Evolutionary conservation across 441 rosid species (phyloP).

Genomic region (Arabidopsis hybrid): DNA sequence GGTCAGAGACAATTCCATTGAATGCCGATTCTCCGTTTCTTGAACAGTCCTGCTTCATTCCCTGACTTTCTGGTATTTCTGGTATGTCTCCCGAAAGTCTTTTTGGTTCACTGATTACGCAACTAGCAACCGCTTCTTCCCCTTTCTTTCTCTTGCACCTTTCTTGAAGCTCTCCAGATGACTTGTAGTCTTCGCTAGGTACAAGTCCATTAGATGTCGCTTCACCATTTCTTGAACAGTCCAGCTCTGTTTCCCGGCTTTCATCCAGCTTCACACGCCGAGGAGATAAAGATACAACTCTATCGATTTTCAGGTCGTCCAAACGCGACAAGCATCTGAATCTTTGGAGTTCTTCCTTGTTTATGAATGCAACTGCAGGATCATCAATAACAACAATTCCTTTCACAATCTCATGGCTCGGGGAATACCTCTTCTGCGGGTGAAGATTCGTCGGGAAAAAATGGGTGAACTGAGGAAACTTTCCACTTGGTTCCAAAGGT

Average conservation of each 20-base stretch:
- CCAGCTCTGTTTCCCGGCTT: conserved; percentile 41
- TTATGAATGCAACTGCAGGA: conserved; percentile 48
- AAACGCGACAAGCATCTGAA: conserved; percentile 57
- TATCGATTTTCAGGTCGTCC: conserved; percentile 53
- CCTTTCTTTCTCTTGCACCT: conserved; percentile 27
- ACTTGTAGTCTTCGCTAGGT: conserved; percentile 24
- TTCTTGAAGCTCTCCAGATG: conserved; percentile 38
- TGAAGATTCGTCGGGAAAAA: conserved; percentile 58
- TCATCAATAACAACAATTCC: conserved; percentile 68
- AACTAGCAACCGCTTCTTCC: conserved; percentile 31
- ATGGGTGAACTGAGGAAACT: conserved; percentile 49
- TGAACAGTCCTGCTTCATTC: conserved; percentile 36
- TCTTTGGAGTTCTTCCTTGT: conserved; percentile 49
- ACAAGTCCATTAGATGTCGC: conserved; percentile 17
- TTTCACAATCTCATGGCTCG: conserved; percentile 51
- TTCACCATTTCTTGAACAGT: conserved; percentile 21
- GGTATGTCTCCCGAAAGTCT: conserved; percentile 30
- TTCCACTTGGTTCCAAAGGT: conserved; percentile 42
- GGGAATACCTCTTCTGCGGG: conserved; percentile 56
- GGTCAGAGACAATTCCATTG: conserved; percentile 28
- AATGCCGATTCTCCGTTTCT: conserved; percentile 16
- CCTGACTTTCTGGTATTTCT: conserved; percentile 24
- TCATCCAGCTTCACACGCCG: conserved; percentile 33
- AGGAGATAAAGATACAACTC: conserved; percentile 46
- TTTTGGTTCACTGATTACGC: conserved; percentile 36